Evolutionary conservation across 2,329 filamentous ascomycete genomes (phyloP).

Genomic region (Pseudocercospora fijiensis): DNA sequence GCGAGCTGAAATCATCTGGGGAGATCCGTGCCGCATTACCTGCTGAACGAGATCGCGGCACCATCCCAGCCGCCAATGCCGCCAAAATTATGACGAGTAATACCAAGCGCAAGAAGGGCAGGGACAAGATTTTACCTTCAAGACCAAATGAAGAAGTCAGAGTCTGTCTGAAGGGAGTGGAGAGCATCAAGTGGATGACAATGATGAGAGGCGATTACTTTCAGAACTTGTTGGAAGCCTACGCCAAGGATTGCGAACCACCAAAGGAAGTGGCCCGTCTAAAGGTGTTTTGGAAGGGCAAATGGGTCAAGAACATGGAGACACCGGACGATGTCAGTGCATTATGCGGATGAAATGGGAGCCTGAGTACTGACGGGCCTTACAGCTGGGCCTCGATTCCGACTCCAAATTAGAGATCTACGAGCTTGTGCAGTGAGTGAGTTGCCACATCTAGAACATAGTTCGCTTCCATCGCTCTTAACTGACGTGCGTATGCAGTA

Average conservation of each 20-base stretch:
- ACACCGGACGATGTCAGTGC: constrained; percentile 18
- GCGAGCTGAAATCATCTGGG: not conserved
- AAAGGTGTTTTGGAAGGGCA: constrained; percentile 19
- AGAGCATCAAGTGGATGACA: constrained; percentile 14
- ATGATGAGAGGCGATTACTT: constrained; percentile 18
- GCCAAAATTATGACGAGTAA: constrained; percentile 4
- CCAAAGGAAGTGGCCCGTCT: constrained; percentile 12
- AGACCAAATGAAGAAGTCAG: constrained; percentile 19
- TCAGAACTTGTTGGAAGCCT: constrained; percentile 13
- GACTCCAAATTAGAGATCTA: constrained; percentile 19
- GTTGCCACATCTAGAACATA: not conserved
- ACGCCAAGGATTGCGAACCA: constrained; percentile 14
- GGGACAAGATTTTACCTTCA: constrained; percentile 4
- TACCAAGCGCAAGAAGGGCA: not conserved
- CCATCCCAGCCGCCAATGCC: not conserved
- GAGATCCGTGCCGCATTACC: not conserved
- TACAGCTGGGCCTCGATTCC: constrained; percentile 17
- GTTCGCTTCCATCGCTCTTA: not conserved
- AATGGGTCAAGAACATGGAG: constrained; percentile 12
- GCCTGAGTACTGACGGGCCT: constrained; percentile 9
- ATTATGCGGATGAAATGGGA: not conserved
- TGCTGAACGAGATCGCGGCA: not conserved
- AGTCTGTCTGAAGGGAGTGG: constrained; percentile 16
- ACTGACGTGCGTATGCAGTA: not conserved
- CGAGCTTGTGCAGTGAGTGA: constrained; percentile 16